Percentiles rank a stretch among this genome's conserved stretches.
Evolutionary conservation across 345 rosid species (phyloP).

Genomic region (Citrus maxima): DNA sequence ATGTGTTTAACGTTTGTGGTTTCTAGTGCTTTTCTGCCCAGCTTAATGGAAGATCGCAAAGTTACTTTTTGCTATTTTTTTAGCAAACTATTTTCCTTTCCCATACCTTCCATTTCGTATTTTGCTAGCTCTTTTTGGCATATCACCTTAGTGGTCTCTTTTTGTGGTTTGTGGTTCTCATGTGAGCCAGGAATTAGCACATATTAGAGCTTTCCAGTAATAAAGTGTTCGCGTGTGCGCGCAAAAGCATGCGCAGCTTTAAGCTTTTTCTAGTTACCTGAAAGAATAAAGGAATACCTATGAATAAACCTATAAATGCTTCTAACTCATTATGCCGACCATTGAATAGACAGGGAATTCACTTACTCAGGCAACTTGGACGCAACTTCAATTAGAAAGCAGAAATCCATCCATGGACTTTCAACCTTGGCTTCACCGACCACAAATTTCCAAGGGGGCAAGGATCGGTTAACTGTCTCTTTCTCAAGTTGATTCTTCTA

Average conservation of each 20-base stretch:
- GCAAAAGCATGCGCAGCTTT: constrained; percentile 15
- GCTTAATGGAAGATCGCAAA: constrained; percentile 20
- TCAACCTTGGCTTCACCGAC: not conserved
- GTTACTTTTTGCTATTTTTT: constrained; percentile 6
- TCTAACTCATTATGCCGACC: not conserved
- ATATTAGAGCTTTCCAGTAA: not conserved
- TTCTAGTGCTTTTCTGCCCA: constrained; percentile 12
- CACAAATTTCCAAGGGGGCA: not conserved
- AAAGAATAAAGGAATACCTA: not conserved
- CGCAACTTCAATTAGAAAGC: not conserved
- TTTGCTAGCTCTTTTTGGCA: constrained; percentile 3
- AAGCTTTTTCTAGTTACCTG: constrained; percentile 9
- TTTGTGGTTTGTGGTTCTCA: constrained; percentile 22
- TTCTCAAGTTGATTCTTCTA: not conserved
- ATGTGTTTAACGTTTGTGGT: constrained; percentile 7
- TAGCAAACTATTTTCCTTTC: not conserved
- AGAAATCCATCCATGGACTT: not conserved
- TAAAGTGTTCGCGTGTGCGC: constrained; percentile 4
- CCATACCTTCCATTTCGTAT: constrained; percentile 14
- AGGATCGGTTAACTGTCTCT: not conserved
- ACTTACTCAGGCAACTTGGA: not conserved
- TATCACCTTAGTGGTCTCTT: constrained; percentile 2
- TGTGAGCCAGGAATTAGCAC: constrained; percentile 8
- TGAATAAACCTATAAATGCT: not conserved
- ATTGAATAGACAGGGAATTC: not conserved